Conservation (phyloP, 768 basidiomycete species). For the Lyophyllum semitale region DNA sequence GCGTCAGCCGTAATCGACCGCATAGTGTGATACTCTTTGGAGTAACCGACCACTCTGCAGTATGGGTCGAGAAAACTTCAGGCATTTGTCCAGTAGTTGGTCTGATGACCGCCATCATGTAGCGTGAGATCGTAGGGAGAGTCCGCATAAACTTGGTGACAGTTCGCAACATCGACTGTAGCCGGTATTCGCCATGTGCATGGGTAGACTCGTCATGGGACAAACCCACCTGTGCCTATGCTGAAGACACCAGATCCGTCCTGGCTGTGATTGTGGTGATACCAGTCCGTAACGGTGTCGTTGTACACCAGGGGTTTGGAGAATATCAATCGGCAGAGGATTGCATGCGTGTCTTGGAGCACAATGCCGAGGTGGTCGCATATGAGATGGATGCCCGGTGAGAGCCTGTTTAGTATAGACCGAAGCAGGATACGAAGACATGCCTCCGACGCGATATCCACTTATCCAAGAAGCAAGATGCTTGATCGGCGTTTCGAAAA, state of each 20-base stretch:
- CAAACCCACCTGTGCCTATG: constrained; percentile 32
- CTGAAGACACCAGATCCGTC: constrained; percentile 43
- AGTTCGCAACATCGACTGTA: too few species aligned
- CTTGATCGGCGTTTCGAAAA: constrained; percentile 56
- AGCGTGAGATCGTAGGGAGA: too few species aligned
- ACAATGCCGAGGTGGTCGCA: constrained; percentile 28
- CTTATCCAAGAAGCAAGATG: constrained; percentile 44
- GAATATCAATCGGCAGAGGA: constrained; percentile 48
- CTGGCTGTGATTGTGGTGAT: constrained; percentile 36
- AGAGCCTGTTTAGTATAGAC: constrained; percentile 61
- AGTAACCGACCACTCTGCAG: too few species aligned
- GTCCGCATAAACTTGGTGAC: too few species aligned
- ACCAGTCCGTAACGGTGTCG: constrained; percentile 32
- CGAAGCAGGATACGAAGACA: constrained; percentile 65
- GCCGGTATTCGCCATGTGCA: too few species aligned
- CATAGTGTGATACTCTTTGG: too few species aligned
- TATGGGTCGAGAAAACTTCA: too few species aligned
- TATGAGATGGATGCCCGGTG: constrained; percentile 43
- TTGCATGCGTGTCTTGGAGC: constrained; percentile 32
- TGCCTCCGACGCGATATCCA: constrained; percentile 60
- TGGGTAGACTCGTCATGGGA: constrained; percentile 32
- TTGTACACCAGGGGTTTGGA: constrained; percentile 55
- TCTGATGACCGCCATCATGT: too few species aligned
- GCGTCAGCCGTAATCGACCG: too few species aligned
- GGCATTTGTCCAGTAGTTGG: too few species aligned